Conservation (phyloP, 495 filamentous ascomycete species). For the Aspergillus ellipticus region DNA sequence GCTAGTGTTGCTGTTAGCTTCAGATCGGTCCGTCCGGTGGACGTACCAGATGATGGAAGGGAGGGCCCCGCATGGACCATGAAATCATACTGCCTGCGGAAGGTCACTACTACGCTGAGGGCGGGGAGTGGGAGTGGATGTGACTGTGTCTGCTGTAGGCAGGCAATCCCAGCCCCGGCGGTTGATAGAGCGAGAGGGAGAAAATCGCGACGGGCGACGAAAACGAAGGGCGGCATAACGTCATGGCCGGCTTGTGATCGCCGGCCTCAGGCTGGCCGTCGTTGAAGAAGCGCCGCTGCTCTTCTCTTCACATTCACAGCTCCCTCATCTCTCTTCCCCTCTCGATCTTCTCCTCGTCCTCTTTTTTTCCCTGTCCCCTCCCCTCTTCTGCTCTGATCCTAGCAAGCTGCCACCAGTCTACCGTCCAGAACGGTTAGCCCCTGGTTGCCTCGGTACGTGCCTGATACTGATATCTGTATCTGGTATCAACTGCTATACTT, state of each 20-base stretch:
- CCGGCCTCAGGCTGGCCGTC: background rate
- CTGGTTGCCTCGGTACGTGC: no score
- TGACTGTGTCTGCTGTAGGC: no score
- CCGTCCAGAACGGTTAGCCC: no score
- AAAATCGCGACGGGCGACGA: background rate
- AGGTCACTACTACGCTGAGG: no score
- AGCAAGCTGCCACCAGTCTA: no score
- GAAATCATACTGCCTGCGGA: background rate
- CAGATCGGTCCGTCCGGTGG: background rate
- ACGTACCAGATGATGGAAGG: slow-evolving; percentile 1
- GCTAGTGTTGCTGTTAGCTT: background rate
- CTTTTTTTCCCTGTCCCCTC: no score
- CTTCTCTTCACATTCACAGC: no score
- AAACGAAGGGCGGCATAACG: background rate
- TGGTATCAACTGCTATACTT: background rate
- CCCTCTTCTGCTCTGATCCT: no score
- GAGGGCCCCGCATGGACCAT: background rate
- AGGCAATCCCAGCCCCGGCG: no score
- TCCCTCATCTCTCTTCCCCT: no score
- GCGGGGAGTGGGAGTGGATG: background rate
- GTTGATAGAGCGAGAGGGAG: background rate
- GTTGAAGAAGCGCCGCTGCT: background rate
- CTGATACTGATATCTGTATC: background rate
- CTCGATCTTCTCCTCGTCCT: no score
- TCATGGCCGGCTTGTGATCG: slow-evolving; percentile 10